These are phyloP conservation scores for Didymella pomorum DNA, from an alignment of 2,329 filamentous ascomycete species.

Conservation along the genomic window DNA sequence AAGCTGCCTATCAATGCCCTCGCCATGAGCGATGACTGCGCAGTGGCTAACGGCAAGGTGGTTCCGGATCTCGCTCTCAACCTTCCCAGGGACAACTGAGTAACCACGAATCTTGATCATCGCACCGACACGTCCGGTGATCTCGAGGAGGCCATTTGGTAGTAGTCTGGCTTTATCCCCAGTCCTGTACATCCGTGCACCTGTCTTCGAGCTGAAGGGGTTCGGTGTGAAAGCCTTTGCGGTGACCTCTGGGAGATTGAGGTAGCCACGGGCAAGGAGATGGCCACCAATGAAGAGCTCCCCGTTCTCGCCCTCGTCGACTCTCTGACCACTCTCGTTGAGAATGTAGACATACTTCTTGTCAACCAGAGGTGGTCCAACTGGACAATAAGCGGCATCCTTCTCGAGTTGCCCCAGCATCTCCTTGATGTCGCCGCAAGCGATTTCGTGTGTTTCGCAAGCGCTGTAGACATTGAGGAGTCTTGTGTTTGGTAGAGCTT, in stretches of 20 bases:
- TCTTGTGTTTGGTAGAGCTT: slow-evolving; percentile 72
- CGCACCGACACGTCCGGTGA: slow-evolving; percentile 76
- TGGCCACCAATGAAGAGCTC: slow-evolving; percentile 80
- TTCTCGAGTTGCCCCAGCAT: slow-evolving; percentile 66
- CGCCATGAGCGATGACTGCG: slow-evolving; percentile 76
- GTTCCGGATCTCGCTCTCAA: slow-evolving; percentile 75
- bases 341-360: slow-evolving; percentile 75
- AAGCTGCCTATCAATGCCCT: slow-evolving; percentile 76
- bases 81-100: slow-evolving; percentile 78
- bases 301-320: slow-evolving; percentile 68
- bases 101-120: slow-evolving; percentile 86
- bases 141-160: slow-evolving; percentile 73
- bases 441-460: slow-evolving; percentile 82
- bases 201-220: slow-evolving; percentile 66
- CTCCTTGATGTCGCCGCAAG: slow-evolving; percentile 75
- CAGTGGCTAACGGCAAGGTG: slow-evolving; percentile 75
- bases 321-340: slow-evolving; percentile 71
- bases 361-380: slow-evolving; percentile 72
- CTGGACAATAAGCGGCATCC: slow-evolving; percentile 74
- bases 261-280: slow-evolving; percentile 74
- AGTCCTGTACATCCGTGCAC: slow-evolving; percentile 76
- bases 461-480: slow-evolving; percentile 84
- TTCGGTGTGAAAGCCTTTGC: slow-evolving; percentile 74
- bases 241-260: slow-evolving; percentile 81
- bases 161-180: slow-evolving; percentile 75